Evolutionary conservation across 1,139 yeast genomes (phyloP).

Genomic region (Yamadazyma oceani): DNA sequence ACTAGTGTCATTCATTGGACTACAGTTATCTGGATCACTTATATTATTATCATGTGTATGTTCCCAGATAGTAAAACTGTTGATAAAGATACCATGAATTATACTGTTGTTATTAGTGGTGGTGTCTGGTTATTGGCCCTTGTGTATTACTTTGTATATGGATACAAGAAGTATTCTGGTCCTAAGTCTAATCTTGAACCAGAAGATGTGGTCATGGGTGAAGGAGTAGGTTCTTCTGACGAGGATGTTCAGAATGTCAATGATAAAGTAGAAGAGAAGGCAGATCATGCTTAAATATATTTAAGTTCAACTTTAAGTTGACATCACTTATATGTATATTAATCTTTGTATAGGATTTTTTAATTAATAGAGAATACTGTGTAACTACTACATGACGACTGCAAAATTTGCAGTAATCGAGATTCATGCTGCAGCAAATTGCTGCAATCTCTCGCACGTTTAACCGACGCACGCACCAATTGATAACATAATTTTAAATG

Average conservation of each 20-base stretch:
- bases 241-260: slow-evolving; percentile 4
- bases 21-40: slow-evolving; percentile 28
- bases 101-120: slow-evolving; percentile 34
- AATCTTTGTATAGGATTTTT: no score
- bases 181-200: slow-evolving; percentile 37
- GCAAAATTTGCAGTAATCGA: no score
- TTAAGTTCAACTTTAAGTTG: no score
- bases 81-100: slow-evolving; percentile 34
- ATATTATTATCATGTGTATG: slow-evolving; percentile 39
- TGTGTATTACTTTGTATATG: slow-evolving; percentile 28
- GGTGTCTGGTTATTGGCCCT: slow-evolving; percentile 36
- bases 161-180: slow-evolving; percentile 31
- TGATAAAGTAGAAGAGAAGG: slow-evolving; percentile 3
- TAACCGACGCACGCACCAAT: no score
- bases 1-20: slow-evolving; percentile 35
- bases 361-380: no score
- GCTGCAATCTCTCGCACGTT: no score
- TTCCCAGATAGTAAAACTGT: slow-evolving; percentile 34
- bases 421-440: no score
- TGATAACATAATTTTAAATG: no score
- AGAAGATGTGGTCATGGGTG: slow-evolving; percentile 8
- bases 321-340: no score
- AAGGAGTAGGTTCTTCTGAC: slow-evolving; percentile 3
- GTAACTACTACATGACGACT: no score
- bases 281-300: background rate